These are phyloP conservation scores for Mycena kentingensis DNA, from an alignment of 768 basidiomycete genomes.

Conservation along the genomic window DNA sequence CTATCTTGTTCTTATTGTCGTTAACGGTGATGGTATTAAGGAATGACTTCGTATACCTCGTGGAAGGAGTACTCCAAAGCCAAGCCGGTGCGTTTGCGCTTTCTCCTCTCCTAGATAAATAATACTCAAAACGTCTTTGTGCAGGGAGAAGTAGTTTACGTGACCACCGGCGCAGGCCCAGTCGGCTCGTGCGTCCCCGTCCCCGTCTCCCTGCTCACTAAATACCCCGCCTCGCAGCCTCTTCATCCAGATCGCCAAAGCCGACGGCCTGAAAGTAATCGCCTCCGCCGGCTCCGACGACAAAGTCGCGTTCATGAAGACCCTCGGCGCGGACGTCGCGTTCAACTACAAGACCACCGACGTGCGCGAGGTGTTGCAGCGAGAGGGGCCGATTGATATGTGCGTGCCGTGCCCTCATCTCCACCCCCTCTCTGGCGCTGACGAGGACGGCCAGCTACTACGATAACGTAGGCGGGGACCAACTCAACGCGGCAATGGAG, in stretches of 20 bases:
- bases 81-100: conserved; percentile 32
- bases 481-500: conserved; percentile 45
- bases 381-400: conserved; percentile 37
- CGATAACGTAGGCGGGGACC: conserved; percentile 44
- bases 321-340: conserved; percentile 38
- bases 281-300: conserved; percentile 42
- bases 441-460: conserved; percentile 9
- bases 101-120: background rate
- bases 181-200: conserved; percentile 59
- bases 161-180: conserved; percentile 46
- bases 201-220: background rate
- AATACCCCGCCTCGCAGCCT: background rate
- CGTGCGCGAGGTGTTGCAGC: conserved; percentile 31
- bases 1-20: background rate
- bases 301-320: conserved; percentile 40
- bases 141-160: conserved; percentile 45
- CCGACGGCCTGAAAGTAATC: conserved; percentile 42
- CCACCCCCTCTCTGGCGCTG: background rate
- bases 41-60: conserved; percentile 40
- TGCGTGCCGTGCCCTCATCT: conserved; percentile 11
- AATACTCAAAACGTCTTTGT: background rate
- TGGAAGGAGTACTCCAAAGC: conserved; percentile 45
- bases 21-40: conserved; percentile 19
- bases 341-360: conserved; percentile 33
- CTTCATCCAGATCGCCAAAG: conserved; percentile 34